phyloP scores from a whole-genome alignment of 768 basidiomycete genomes.

The Pholiota microspora region DNA sequence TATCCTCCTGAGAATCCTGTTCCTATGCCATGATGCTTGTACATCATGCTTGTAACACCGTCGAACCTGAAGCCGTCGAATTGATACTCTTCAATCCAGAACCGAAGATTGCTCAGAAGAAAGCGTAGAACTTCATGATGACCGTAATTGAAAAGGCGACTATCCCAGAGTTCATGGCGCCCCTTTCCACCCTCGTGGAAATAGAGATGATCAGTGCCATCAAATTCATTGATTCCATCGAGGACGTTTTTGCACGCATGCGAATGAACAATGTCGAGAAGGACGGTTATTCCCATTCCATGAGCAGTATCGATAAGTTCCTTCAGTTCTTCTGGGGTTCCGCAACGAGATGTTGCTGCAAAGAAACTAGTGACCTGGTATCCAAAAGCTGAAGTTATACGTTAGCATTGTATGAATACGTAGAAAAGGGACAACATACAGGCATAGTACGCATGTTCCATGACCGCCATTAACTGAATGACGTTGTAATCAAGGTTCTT shows the following conservation, averaged over 20 bases:
- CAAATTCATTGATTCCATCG: constrained; percentile 94
- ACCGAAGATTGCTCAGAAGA: constrained; percentile 91
- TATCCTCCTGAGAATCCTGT: constrained; percentile 98
- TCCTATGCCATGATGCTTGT: constrained; percentile 95
- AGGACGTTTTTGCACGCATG: constrained; percentile 98
- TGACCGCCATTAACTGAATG: constrained; percentile 97
- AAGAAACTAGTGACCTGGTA: constrained; percentile 99
- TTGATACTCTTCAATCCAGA: constrained; percentile 91
- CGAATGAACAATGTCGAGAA: constrained; percentile 96
- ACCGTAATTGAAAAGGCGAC: constrained; percentile 95
- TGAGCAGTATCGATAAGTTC: constrained; percentile 96
- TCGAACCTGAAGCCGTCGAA: constrained; percentile 99
- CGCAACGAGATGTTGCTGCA: constrained; percentile 94
- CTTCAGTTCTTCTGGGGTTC: constrained; percentile 92
- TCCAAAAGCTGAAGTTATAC: constrained; percentile 73
- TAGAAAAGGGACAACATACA: constrained; percentile 50
- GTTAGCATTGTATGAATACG: not conserved
- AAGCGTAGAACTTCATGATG: constrained; percentile 94
- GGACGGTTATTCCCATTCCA: constrained; percentile 86
- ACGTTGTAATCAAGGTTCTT: constrained; percentile 91
- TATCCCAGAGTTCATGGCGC: constrained; percentile 96
- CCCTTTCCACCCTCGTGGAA: constrained; percentile 95
- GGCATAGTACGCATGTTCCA: constrained; percentile 98
- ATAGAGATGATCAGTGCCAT: constrained; percentile 96
- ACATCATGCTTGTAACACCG: constrained; percentile 99